Conservation (phyloP, 306 rosid genomes). For the Geum urbanum region DNA sequence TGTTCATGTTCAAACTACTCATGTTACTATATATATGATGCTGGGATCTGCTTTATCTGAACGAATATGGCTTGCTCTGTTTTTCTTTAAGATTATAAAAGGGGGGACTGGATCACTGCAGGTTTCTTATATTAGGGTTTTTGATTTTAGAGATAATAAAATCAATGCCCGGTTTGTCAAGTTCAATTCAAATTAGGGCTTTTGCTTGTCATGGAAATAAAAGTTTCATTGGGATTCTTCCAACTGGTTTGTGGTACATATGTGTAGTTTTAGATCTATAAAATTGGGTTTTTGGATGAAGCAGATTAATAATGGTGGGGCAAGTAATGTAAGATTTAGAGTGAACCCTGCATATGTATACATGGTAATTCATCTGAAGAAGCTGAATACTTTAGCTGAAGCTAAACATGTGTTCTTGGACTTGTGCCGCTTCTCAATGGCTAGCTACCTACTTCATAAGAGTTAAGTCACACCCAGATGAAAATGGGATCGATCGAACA, state of each 20-base stretch:
- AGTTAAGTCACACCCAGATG: not conserved
- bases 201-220: conserved; percentile 1
- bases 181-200: not conserved
- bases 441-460: not conserved
- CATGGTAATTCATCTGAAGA: not conserved
- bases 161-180: not conserved
- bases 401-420: not conserved
- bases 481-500: not conserved
- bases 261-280: not conserved
- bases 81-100: not conserved
- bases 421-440: not conserved
- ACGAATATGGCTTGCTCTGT: not conserved
- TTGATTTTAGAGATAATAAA: not conserved
- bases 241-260: not conserved
- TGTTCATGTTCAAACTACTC: not conserved
- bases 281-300: not conserved
- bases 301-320: not conserved
- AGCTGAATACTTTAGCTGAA: not conserved
- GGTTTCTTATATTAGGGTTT: not conserved
- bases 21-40: not conserved
- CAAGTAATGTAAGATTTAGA: not conserved
- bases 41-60: not conserved
- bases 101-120: not conserved
- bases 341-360: not conserved
- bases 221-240: not conserved